A percentile compares a stretch with the other conserved stretches of the same genome.
Evolutionary conservation across 2,329 filamentous ascomycete species (phyloP).

Genomic region (Anisogramma anomala): DNA sequence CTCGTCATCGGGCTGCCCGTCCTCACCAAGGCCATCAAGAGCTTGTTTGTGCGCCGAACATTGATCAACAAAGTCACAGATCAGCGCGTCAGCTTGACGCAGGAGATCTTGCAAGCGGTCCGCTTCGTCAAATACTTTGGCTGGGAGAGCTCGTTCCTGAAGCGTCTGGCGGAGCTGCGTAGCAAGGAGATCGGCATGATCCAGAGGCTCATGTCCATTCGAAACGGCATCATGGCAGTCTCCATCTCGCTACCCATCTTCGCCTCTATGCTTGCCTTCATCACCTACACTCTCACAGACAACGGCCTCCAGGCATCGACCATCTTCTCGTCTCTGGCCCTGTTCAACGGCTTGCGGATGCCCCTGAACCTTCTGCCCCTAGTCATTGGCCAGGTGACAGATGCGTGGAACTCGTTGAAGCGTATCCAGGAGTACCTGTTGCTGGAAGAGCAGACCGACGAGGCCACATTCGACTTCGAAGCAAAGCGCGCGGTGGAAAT

Average conservation of each 20-base stretch:
- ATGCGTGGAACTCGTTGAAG: slow-evolving; percentile 73
- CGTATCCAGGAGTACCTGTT: slow-evolving; percentile 82
- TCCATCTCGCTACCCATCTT: slow-evolving; percentile 85
- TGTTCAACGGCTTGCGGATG: slow-evolving; percentile 86
- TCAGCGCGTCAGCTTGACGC: slow-evolving; percentile 78
- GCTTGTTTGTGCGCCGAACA: slow-evolving; percentile 62
- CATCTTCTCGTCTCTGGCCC: slow-evolving; percentile 82
- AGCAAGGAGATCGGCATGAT: slow-evolving; percentile 70
- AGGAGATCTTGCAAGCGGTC: slow-evolving; percentile 84
- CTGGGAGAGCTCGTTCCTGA: slow-evolving; percentile 82
- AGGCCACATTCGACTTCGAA: slow-evolving; percentile 44
- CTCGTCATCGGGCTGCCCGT: slow-evolving; percentile 68
- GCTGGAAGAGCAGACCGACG: slow-evolving; percentile 73
- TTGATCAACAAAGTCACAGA: slow-evolving; percentile 90
- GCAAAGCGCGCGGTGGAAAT: slow-evolving; percentile 61
- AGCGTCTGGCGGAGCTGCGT: slow-evolving; percentile 63
- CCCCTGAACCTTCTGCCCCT: slow-evolving; percentile 82
- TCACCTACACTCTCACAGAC: slow-evolving; percentile 60
- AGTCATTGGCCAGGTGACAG: slow-evolving; percentile 78
- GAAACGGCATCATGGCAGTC: slow-evolving; percentile 74
- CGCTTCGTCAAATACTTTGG: slow-evolving; percentile 95
- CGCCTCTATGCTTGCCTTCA: slow-evolving; percentile 89
- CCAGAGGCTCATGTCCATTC: slow-evolving; percentile 68
- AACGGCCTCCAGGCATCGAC: slow-evolving; percentile 61
- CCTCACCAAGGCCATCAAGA: slow-evolving; percentile 65